phyloP scores from a whole-genome alignment of 192 early-diverging fungal genomes.

The Haplosporangium gracile region DNA sequence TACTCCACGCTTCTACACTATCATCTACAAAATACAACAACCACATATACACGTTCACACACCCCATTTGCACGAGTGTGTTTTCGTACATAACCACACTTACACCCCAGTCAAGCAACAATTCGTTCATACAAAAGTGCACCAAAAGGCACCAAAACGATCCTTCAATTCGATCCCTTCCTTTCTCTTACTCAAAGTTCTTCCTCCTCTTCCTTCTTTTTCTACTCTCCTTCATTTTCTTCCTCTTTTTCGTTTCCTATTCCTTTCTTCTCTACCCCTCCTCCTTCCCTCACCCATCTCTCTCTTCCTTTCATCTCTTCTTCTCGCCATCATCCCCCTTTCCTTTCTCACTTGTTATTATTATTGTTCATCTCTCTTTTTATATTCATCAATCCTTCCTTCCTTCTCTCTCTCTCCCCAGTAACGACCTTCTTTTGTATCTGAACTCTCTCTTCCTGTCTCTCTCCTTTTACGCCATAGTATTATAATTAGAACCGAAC shows the following conservation, averaged over 20 bases:
- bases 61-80: too few species aligned
- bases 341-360: neutral
- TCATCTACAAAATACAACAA: neutral
- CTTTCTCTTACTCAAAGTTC: conserved; percentile 1
- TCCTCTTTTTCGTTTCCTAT: neutral
- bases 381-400: neutral
- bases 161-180: neutral
- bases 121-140: too few species aligned
- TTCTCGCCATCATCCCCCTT: neutral
- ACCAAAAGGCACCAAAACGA: neutral
- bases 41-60: neutral
- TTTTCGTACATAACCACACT: too few species aligned
- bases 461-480: neutral
- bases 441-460: neutral
- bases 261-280: neutral
- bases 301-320: neutral
- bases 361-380: neutral
- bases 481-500: neutral
- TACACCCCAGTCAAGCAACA: too few species aligned
- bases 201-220: neutral
- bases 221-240: neutral
- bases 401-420: neutral
- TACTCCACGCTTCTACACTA: neutral
- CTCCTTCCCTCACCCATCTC: neutral
- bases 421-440: neutral